Percentiles rank a stretch among this genome's conserved stretches.
Conservation (phyloP, 495 filamentous ascomycete species). For the Wilcoxina mikolae region DNA sequence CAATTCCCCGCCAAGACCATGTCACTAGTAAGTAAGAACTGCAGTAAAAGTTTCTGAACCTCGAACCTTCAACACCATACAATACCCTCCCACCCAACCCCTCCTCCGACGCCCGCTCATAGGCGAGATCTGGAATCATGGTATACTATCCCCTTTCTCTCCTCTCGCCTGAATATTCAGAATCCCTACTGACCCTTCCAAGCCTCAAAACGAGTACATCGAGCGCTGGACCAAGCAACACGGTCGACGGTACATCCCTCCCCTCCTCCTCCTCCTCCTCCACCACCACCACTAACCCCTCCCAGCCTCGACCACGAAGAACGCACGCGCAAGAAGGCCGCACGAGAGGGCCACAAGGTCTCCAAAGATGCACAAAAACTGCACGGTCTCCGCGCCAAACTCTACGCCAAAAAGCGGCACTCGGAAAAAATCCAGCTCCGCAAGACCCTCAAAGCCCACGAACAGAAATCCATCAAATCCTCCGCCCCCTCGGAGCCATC, state of each 20-base stretch:
- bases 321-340: slow-evolving; percentile 67
- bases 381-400: slow-evolving; percentile 78
- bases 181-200: background rate
- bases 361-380: slow-evolving; percentile 84
- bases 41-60: background rate
- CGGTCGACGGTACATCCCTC: slow-evolving; percentile 41
- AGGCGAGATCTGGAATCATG: too few relatives aligned
- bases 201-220: slow-evolving; percentile 39
- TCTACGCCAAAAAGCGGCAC: slow-evolving; percentile 85
- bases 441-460: slow-evolving; percentile 85
- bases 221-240: slow-evolving; percentile 75
- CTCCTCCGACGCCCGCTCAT: background rate
- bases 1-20: too few relatives aligned
- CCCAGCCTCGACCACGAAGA: slow-evolving; percentile 72
- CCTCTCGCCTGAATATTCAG: too few relatives aligned
- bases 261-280: background rate
- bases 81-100: background rate
- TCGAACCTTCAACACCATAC: background rate
- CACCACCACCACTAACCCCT: slow-evolving; percentile 6
- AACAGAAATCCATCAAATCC: slow-evolving; percentile 92
- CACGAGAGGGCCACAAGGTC: slow-evolving; percentile 72
- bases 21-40: too few relatives aligned
- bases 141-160: too few relatives aligned
- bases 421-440: slow-evolving; percentile 99
- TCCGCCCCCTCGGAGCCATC: slow-evolving; percentile 58